These are phyloP conservation scores for Plasmodium reichenowi DNA, from an alignment of 169 alveolate species.

Conservation along the genomic window DNA sequence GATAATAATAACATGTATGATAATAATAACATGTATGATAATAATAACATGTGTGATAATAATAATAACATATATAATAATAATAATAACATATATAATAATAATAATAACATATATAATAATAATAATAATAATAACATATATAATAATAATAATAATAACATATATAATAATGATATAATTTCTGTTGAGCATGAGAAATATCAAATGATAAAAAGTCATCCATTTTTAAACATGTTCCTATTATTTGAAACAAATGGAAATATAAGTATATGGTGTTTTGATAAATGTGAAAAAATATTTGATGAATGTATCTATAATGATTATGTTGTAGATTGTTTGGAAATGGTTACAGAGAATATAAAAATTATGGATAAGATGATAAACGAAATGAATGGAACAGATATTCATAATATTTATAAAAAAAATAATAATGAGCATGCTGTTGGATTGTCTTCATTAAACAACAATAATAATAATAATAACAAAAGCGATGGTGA, in stretches of 20 bases:
- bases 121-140: too few relatives aligned
- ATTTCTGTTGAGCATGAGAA: background rate
- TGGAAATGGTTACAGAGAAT: background rate
- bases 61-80: too few relatives aligned
- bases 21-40: background rate
- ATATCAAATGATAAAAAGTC: slow-evolving; percentile 26
- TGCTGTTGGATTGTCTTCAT: background rate
- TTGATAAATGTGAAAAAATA: slow-evolving; percentile 27
- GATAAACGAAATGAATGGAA: background rate
- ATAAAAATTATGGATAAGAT: too few relatives aligned
- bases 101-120: too few relatives aligned
- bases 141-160: too few relatives aligned
- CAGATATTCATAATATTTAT: slow-evolving; percentile 4
- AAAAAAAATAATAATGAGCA: background rate
- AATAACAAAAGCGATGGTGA: background rate
- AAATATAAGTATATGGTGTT: slow-evolving; percentile 30
- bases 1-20: background rate
- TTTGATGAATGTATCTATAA: slow-evolving; percentile 26
- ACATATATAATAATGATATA: too few relatives aligned
- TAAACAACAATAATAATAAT: background rate
- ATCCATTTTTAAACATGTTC: slow-evolving; percentile 49
- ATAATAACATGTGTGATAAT: background rate
- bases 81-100: too few relatives aligned
- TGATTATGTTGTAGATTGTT: slow-evolving; percentile 21
- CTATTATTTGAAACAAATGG: slow-evolving; percentile 17